phyloP scores from a whole-genome alignment of 2,329 filamentous ascomycete species.

The Acrocalymma vagum region DNA sequence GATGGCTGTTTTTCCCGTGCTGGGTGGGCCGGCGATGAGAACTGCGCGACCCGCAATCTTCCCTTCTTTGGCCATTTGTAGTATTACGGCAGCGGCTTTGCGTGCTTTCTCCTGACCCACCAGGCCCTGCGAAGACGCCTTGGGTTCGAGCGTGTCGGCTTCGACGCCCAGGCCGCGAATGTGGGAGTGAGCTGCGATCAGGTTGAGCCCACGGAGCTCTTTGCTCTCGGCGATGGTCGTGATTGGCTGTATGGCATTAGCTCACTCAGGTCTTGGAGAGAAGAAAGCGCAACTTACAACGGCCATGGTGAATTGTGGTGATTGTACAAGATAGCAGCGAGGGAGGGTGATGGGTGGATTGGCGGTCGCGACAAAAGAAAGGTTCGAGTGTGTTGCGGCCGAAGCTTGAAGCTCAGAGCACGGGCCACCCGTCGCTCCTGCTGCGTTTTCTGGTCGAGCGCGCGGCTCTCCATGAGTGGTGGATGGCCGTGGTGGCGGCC shows the following conservation, averaged over 20 bases:
- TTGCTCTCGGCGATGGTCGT: conserved; percentile 92
- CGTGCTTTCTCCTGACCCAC: conserved; percentile 96
- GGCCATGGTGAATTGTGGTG: conserved; percentile 35
- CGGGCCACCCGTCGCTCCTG: neutral
- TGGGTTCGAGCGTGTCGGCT: conserved; percentile 86
- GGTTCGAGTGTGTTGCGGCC: too few relatives aligned
- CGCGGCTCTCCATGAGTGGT: too few relatives aligned
- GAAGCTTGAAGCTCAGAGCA: neutral
- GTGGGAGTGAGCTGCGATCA: conserved; percentile 98
- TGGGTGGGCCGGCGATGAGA: conserved; percentile 92
- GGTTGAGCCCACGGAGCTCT: conserved; percentile 94
- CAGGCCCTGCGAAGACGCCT: conserved; percentile 85
- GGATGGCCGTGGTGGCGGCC: too few relatives aligned
- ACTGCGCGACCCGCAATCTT: conserved; percentile 97
- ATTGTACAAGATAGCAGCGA: neutral
- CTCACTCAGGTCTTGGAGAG: neutral
- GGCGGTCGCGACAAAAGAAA: conserved; percentile 1
- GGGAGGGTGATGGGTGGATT: conserved; percentile 13
- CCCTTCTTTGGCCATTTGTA: conserved; percentile 99
- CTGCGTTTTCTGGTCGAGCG: too few relatives aligned
- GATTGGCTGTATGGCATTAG: conserved; percentile 56
- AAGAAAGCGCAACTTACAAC: conserved; percentile 29
- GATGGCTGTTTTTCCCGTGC: conserved; percentile 97
- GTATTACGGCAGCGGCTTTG: conserved; percentile 93
- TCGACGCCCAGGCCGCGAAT: conserved; percentile 96